phyloP scores from a whole-genome alignment of 495 filamentous ascomycete species.

The Xylaria flabelliformis region DNA sequence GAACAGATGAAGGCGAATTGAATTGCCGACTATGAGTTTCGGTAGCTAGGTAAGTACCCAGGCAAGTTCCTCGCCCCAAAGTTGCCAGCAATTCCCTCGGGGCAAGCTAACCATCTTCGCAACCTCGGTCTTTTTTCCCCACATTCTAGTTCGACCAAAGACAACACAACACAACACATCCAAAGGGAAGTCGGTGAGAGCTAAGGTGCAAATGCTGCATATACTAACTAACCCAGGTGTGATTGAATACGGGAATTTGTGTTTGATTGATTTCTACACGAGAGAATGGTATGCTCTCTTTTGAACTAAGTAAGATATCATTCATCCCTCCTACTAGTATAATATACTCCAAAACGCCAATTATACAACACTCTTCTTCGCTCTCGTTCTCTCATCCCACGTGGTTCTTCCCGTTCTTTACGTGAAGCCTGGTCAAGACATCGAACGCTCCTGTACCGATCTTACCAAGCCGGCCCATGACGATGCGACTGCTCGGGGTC shows the following conservation, averaged over 20 bases:
- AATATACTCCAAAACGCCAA: conserved; percentile 21
- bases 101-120: background rate
- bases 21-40: background rate
- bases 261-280: background rate
- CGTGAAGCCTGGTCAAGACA: conserved; percentile 64
- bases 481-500: conserved; percentile 85
- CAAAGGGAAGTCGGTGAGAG: too few relatives aligned
- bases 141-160: background rate
- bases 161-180: background rate
- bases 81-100: background rate
- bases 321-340: background rate
- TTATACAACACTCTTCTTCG: conserved; percentile 22
- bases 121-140: conserved; percentile 9
- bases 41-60: background rate
- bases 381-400: conserved; percentile 16
- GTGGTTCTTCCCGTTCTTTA: conserved; percentile 44
- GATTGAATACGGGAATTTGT: background rate
- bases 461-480: conserved; percentile 79
- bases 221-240: too few relatives aligned
- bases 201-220: too few relatives aligned
- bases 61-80: too few relatives aligned
- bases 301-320: background rate
- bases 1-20: background rate
- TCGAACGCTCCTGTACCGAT: conserved; percentile 94
- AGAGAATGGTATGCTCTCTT: background rate